phyloP scores from a whole-genome alignment of 1,139 yeast genomes.

The Groenewaldozyma auringiensis region DNA sequence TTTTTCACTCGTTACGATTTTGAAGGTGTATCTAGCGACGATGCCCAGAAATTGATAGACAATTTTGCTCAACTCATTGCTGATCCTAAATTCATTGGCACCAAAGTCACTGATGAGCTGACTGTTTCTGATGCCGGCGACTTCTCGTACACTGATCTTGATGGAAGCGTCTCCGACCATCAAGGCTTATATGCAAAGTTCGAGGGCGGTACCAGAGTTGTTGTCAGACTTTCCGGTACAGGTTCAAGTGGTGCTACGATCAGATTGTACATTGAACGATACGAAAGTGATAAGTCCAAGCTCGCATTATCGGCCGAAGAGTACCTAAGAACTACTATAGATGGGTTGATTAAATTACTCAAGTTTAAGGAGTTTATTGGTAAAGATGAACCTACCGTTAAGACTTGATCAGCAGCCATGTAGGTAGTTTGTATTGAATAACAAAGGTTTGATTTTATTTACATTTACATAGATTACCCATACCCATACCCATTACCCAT shows the following conservation, averaged over 20 bases:
- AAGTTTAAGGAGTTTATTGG: slow-evolving; percentile 69
- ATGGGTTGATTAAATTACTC: slow-evolving; percentile 57
- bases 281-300: slow-evolving; percentile 51
- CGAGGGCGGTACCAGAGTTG: slow-evolving; percentile 74
- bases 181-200: slow-evolving; percentile 89
- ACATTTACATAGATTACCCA: background rate
- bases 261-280: slow-evolving; percentile 83
- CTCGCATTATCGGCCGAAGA: slow-evolving; percentile 56
- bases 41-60: slow-evolving; percentile 63
- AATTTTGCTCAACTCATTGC: slow-evolving; percentile 42
- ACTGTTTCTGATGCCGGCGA: slow-evolving; percentile 71
- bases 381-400: slow-evolving; percentile 82
- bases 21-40: slow-evolving; percentile 71
- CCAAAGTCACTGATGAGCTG: slow-evolving; percentile 40
- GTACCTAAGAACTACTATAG: slow-evolving; percentile 56
- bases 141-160: slow-evolving; percentile 88
- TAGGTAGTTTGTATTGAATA: no score
- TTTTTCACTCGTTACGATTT: slow-evolving; percentile 94
- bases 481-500: background rate
- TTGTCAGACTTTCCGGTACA: slow-evolving; percentile 91
- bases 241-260: slow-evolving; percentile 98
- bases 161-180: slow-evolving; percentile 82
- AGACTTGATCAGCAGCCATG: slow-evolving; percentile 49
- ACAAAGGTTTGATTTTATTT: background rate
- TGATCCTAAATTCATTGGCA: slow-evolving; percentile 38